Evolutionary conservation across 768 basidiomycete species (phyloP).

Genomic region (Suillus weaverae): DNA sequence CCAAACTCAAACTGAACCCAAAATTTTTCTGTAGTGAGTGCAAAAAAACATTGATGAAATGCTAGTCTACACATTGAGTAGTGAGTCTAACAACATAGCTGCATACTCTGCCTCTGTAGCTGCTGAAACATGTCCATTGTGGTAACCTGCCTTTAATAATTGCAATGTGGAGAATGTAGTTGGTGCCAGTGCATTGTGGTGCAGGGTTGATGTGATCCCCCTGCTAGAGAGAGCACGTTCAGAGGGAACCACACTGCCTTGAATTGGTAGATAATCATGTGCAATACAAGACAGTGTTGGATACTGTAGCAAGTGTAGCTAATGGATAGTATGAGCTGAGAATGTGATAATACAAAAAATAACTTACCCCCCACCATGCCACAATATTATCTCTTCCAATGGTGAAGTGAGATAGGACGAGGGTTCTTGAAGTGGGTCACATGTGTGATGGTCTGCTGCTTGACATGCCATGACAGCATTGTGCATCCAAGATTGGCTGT

Average conservation of each 20-base stretch:
- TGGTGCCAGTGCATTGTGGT: slow-evolving; percentile 19
- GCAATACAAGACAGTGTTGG: slow-evolving; percentile 14
- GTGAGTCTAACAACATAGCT: background rate
- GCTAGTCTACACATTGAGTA: background rate
- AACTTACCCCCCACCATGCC: slow-evolving; percentile 27
- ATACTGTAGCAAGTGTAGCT: slow-evolving; percentile 17
- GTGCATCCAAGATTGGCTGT: too few relatives aligned
- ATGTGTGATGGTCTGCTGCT: background rate
- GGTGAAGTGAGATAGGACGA: slow-evolving; percentile 10
- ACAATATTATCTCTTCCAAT: slow-evolving; percentile 17
- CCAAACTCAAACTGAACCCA: background rate
- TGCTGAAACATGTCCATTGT: slow-evolving; percentile 24
- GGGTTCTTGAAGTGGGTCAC: slow-evolving; percentile 13
- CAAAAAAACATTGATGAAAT: slow-evolving; percentile 1
- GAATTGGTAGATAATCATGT: slow-evolving; percentile 20
- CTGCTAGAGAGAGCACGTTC: slow-evolving; percentile 29
- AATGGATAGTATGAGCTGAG: background rate
- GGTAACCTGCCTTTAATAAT: slow-evolving; percentile 30
- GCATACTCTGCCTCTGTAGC: slow-evolving; percentile 12
- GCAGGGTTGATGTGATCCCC: slow-evolving; percentile 22
- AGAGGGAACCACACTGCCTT: slow-evolving; percentile 25
- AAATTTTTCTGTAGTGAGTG: background rate
- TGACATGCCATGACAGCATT: slow-evolving; percentile 11
- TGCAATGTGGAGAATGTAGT: slow-evolving; percentile 26
- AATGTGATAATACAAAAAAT: background rate